These are phyloP conservation scores for Nasturtium officinale DNA, from an alignment of 345 rosid genomes.

Conservation along the genomic window DNA sequence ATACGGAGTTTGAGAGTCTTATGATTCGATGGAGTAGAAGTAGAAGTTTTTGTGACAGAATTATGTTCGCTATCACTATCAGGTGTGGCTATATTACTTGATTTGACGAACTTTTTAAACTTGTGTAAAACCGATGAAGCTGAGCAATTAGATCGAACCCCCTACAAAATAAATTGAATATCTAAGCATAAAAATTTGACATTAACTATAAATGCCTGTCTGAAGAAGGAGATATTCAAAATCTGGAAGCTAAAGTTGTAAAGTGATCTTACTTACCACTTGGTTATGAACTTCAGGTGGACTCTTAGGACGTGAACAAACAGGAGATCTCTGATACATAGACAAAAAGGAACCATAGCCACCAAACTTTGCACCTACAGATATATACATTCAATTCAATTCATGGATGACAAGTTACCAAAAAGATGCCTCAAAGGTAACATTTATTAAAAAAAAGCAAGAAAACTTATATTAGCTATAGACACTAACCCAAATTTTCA, in stretches of 20 bases:
- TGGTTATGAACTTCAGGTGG: constrained; percentile 39
- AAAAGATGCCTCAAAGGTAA: constrained; percentile 16
- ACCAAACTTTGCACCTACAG: constrained; percentile 44
- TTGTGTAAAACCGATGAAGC: constrained; percentile 46
- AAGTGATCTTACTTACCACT: constrained; percentile 47
- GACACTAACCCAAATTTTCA: constrained; percentile 66
- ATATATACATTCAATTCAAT: constrained; percentile 37
- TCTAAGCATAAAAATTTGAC: background rate
- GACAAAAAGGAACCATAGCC: constrained; percentile 48
- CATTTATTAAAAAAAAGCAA: constrained; percentile 14
- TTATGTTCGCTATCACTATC: constrained; percentile 43
- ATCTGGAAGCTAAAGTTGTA: constrained; percentile 52
- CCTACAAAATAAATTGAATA: constrained; percentile 47
- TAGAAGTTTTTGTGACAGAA: constrained; percentile 40
- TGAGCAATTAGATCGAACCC: constrained; percentile 44
- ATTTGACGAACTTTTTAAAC: constrained; percentile 47
- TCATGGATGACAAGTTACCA: background rate
- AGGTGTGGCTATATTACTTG: constrained; percentile 48
- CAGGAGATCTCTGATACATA: constrained; percentile 46
- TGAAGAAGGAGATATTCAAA: constrained; percentile 22
- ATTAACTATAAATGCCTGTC: constrained; percentile 17
- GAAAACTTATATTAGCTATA: constrained; percentile 21
- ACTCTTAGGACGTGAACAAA: constrained; percentile 33
- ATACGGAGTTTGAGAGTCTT: constrained; percentile 74
- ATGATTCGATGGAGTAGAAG: constrained; percentile 53